Conservation (phyloP, 2,329 filamentous ascomycete genomes). For the Cercospora zeina region DNA sequence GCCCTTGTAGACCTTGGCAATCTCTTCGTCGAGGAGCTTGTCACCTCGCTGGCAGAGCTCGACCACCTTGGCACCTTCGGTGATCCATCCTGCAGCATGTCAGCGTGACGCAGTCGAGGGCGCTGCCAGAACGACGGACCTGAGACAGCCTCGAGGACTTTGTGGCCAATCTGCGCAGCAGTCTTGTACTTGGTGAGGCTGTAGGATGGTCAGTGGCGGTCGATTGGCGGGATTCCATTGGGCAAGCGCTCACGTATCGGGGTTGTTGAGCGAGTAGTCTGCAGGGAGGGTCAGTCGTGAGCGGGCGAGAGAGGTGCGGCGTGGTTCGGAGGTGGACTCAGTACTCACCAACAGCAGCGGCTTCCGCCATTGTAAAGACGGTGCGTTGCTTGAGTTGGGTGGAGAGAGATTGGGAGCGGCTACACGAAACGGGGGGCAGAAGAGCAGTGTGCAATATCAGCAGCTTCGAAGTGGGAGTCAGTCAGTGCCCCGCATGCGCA, state of each 20-base stretch:
- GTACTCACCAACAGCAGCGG: slow-evolving; percentile 34
- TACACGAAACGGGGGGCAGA: slow-evolving; percentile 7
- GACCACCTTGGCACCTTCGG: slow-evolving; percentile 87
- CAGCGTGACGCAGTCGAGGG: slow-evolving; percentile 20
- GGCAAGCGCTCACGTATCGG: slow-evolving; percentile 40
- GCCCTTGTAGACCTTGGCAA: slow-evolving; percentile 94
- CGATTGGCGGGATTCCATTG: slow-evolving; percentile 39
- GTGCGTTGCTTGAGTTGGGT: slow-evolving; percentile 12
- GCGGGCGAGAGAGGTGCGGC: not conserved
- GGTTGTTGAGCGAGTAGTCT: slow-evolving; percentile 44
- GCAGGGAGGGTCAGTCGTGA: slow-evolving; percentile 22
- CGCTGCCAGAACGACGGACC: slow-evolving; percentile 47
- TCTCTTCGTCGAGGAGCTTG: slow-evolving; percentile 89
- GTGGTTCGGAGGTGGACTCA: not conserved
- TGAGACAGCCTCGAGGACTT: slow-evolving; percentile 82
- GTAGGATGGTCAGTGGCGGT: slow-evolving; percentile 89
- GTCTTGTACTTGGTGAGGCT: slow-evolving; percentile 99
- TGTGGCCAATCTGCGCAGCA: slow-evolving; percentile 90
- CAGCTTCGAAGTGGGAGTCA: slow-evolving; percentile 13
- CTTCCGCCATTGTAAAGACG: slow-evolving; percentile 34
- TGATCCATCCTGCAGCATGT: slow-evolving; percentile 59
- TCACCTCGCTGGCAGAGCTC: slow-evolving; percentile 95
- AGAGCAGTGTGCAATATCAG: slow-evolving; percentile 4
- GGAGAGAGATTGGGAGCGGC: slow-evolving; percentile 5
- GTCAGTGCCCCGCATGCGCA: slow-evolving; percentile 5